phyloP scores from a whole-genome alignment of 1,284 basidiomycete genomes.

The Apiotrichum siamense region DNA sequence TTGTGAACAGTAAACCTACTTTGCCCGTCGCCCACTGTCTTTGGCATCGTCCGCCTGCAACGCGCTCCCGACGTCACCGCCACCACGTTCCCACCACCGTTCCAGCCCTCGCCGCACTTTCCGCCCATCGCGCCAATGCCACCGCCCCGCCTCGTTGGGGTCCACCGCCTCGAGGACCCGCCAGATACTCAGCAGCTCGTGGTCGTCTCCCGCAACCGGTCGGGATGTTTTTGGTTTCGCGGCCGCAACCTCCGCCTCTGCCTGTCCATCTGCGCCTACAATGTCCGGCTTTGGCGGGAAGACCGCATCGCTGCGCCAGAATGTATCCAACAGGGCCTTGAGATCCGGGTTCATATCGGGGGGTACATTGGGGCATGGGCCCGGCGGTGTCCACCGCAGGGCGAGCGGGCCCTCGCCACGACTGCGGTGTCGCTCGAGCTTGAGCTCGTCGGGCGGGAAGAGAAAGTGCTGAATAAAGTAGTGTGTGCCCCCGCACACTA shows the following conservation, averaged over 20 bases:
- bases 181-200: slow-evolving; percentile 58
- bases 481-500: slow-evolving; percentile 89
- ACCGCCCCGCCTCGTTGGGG: slow-evolving; percentile 66
- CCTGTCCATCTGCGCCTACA: background rate
- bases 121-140: slow-evolving; percentile 93
- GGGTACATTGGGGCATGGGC: slow-evolving; percentile 40
- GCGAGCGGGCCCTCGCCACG: slow-evolving; percentile 4
- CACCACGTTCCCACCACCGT: slow-evolving; percentile 69
- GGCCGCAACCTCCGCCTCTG: slow-evolving; percentile 24
- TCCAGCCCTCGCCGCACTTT: slow-evolving; percentile 78
- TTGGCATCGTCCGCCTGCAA: slow-evolving; percentile 39
- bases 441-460: slow-evolving; percentile 66
- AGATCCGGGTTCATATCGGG: slow-evolving; percentile 23
- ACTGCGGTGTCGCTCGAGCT: slow-evolving; percentile 23
- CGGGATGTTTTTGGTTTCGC: slow-evolving; percentile 6
- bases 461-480: slow-evolving; percentile 89
- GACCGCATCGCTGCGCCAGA: slow-evolving; percentile 31
- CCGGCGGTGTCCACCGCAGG: slow-evolving; percentile 28
- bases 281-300: slow-evolving; percentile 20
- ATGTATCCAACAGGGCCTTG: slow-evolving; percentile 31
- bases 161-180: slow-evolving; percentile 66
- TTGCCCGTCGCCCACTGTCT: slow-evolving; percentile 13
- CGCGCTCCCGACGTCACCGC: slow-evolving; percentile 55
- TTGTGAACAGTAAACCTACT: slow-evolving; percentile 10
- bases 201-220: slow-evolving; percentile 52